phyloP scores from a whole-genome alignment of 805 yeast species.

The Allodekkera sacchari region DNA sequence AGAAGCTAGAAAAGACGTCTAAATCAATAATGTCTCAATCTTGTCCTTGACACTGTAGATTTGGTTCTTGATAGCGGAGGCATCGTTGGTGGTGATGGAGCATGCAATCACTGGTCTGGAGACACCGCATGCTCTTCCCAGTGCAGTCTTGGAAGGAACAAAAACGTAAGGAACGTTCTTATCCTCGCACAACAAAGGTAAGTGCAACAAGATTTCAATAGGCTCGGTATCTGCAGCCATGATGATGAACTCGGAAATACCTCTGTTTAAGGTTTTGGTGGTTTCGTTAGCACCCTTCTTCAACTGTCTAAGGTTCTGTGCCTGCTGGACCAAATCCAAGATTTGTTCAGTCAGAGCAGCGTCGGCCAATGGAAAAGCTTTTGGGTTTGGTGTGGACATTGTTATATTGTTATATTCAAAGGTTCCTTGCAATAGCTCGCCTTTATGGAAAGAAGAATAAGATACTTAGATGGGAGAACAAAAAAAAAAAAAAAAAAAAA shows the following conservation, averaged over 20 bases:
- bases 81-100: constrained; percentile 95
- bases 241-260: constrained; percentile 97
- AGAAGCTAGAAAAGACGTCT: constrained; percentile 20
- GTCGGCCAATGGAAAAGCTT: constrained; percentile 98
- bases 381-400: constrained; percentile 91
- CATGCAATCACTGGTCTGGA: constrained; percentile 99
- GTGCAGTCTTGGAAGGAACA: constrained; percentile 96
- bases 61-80: constrained; percentile 95
- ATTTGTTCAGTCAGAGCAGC: constrained; percentile 93
- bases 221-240: constrained; percentile 99
- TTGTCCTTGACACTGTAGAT: constrained; percentile 97
- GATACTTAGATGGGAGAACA: background rate
- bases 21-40: constrained; percentile 95
- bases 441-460: constrained; percentile 15
- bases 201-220: constrained; percentile 93
- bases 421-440: constrained; percentile 53
- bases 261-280: constrained; percentile 98
- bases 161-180: constrained; percentile 99
- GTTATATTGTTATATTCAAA: constrained; percentile 10
- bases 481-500: constrained; percentile 1
- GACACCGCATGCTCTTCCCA: constrained; percentile 99
- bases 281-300: constrained; percentile 99
- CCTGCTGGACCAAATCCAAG: constrained; percentile 95
- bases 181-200: constrained; percentile 97
- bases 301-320: constrained; percentile 94